Evolutionary conservation across 345 rosid species (phyloP), one percentile per base, ranked within the genome.

Genomic region (Noccaea caerulescens): DNA sequence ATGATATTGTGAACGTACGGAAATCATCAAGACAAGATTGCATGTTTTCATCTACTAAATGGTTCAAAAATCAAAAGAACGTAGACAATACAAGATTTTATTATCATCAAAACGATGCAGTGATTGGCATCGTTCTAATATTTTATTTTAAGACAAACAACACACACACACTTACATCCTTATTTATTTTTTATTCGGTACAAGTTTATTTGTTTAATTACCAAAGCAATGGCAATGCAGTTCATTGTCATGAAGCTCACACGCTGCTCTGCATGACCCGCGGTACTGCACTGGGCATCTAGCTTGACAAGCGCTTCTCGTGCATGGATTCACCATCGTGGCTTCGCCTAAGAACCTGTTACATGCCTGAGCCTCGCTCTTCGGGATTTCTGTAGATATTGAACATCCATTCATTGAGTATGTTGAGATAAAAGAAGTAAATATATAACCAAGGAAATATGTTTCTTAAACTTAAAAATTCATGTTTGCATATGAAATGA

Each of bases 1-100:
- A 41, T 41, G 5, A 41, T 10, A 12, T 43, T 43, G 46, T 12
- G 7, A 43, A 43, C 7, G 16, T 12, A 43, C 16, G 14, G 45
- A 42, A 42, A 11, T 3, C 6, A 42, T 11, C 45, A 42, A 42
- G 6, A 42, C 14, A 39, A 11, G 45, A 42, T 42, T 11, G 46
- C 46, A 43, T 43, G 38, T 43, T 43, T 43, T 43, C 47, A 43
- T 43, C 47, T 12, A 12, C 47, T 43, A 43, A n/a, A 43, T 43
- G 47, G 14, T 43, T 43, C n/a, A 4, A 5, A 43, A 23, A 23
- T 23, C 27, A 23, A 23, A 23, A 23, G 27, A n/a, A n/a, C n/a
- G n/a, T n/a, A n/a, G n/a, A n/a, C n/a, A n/a, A n/a, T n/a, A n/a
- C n/a, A 23, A 23, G 27, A 23, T 2, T 23, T 23, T 12, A 43